Evolutionary conservation across 2,329 filamentous ascomycete genomes (phyloP).

Genomic region (Ilyonectria destructans): DNA sequence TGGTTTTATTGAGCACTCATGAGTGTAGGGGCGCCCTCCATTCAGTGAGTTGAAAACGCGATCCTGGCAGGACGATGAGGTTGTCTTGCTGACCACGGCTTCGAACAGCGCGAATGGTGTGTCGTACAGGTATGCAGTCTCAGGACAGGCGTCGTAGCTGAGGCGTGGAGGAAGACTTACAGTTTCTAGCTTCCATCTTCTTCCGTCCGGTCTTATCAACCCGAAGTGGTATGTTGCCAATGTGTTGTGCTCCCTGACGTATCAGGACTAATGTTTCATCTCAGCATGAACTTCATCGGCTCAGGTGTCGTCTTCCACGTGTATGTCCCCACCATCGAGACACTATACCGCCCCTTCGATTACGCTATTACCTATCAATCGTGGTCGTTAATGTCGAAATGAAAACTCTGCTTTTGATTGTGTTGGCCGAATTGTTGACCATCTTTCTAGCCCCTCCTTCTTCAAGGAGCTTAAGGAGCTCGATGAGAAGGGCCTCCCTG

Average conservation of each 20-base stretch:
- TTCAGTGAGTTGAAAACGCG: no score
- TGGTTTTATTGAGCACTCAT: no score
- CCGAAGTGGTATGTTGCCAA: constrained; percentile 8
- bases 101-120: no score
- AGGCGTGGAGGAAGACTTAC: not conserved
- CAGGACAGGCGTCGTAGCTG: not conserved
- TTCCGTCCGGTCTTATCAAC: constrained; percentile 29
- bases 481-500: constrained; percentile 54
- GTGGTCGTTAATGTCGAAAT: not conserved
- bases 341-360: not conserved
- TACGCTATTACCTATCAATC: not conserved
- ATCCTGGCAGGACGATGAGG: no score
- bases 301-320: constrained; percentile 34
- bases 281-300: constrained; percentile 26
- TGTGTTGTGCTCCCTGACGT: not conserved
- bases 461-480: constrained; percentile 54
- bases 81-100: no score
- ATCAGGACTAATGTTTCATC: not conserved
- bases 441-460: constrained; percentile 17
- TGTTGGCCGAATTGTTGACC: not conserved
- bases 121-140: constrained; percentile 19
- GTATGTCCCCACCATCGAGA: not conserved
- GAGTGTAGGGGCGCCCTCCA: no score
- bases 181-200: constrained; percentile 25
- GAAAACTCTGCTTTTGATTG: not conserved